Base-by-base conservation (phyloP, 441 rosid genomes). In the Aleurites moluccanus region DNA sequence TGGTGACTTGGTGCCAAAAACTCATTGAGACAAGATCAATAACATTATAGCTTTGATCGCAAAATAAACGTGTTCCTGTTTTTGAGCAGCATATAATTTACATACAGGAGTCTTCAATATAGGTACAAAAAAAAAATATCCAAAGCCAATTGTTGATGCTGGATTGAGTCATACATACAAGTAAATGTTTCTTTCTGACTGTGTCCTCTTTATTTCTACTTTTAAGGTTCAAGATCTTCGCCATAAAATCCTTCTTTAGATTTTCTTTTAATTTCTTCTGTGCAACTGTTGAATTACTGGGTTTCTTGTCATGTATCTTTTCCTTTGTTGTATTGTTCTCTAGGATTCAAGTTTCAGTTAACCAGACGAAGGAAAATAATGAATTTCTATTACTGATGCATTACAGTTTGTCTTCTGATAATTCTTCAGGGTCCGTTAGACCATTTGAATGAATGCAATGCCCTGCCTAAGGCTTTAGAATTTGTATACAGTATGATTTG, bases 401-500 rank as follows among this genome's bases (percentile, higher is more conserved):
- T 28, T 67, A 75, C 70, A 81, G 73, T 77, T 69, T 73, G n/a
- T 27, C 71, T 53, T 75, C 80, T 79, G 70, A 69, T 70, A 61
- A 63, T 65, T 53, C 50, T 33, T 69, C 60, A 62, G 49, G 55
- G 25, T 59, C 81, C 80, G 70, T 78, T 81, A 88, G 80, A 81
- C 82, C 84, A 83, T 81, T 86, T 87, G 83, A 89, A 84, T 59
- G 90, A 77, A 75, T 87, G 85, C 73, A 80, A 72, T 20, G 82
- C 83, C 81, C 68, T 83, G 75, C 90, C 87, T 80, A 85, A 80
- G 75, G 93, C 89, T 87, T 90, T 91, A 4, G 92, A 86, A 83
- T 92, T 95, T 77, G 89, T 85, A 73, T 82, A 85, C 77, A 87
- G 83, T 67, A 88, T 90, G 74, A 87, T 84, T 80, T 88, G 97